Evolutionary conservation across 169 alveolate genomes (phyloP).

Genomic region (Plasmodium sp.): DNA sequence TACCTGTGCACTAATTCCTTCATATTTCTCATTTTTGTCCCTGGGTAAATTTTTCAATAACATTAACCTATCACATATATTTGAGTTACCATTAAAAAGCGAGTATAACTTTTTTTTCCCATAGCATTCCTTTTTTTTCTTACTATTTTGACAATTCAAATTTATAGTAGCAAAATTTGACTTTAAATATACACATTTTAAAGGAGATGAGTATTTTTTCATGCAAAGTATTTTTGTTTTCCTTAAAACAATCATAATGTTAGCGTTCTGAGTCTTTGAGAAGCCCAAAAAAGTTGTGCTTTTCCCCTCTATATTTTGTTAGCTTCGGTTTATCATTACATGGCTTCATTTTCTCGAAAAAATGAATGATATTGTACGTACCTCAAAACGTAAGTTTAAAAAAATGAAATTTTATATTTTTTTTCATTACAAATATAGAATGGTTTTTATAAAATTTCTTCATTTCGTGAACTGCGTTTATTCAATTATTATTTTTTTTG

Average conservation of each 20-base stretch:
- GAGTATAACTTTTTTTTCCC: constrained; percentile 5
- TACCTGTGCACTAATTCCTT: constrained; percentile 10
- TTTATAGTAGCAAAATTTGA: constrained; percentile 56
- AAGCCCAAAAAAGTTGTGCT: constrained; percentile 7
- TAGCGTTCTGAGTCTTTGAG: neutral
- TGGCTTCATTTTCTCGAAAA: constrained; percentile 26
- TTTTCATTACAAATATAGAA: neutral
- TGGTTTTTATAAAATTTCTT: neutral
- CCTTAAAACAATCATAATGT: constrained; percentile 56
- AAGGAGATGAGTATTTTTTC: constrained; percentile 3
- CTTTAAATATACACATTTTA: constrained; percentile 21
- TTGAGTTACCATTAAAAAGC: constrained; percentile 18
- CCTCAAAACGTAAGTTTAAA: neutral
- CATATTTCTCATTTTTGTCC: constrained; percentile 25
- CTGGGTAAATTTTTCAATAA: constrained; percentile 48
- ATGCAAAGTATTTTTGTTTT: constrained; percentile 15
- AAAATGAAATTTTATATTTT: neutral
- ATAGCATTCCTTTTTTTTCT: neutral
- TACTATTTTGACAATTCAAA: constrained; percentile 25
- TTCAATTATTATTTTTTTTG: neutral
- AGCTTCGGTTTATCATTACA: neutral
- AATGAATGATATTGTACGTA: neutral
- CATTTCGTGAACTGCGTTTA: neutral
- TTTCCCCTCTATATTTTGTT: neutral
- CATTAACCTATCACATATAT: constrained; percentile 25